Percentiles rank a stretch among this genome's conserved stretches.
These are phyloP conservation scores for Prunus dulcis DNA, from an alignment of 306 rosid genomes.

Conservation along the genomic window DNA sequence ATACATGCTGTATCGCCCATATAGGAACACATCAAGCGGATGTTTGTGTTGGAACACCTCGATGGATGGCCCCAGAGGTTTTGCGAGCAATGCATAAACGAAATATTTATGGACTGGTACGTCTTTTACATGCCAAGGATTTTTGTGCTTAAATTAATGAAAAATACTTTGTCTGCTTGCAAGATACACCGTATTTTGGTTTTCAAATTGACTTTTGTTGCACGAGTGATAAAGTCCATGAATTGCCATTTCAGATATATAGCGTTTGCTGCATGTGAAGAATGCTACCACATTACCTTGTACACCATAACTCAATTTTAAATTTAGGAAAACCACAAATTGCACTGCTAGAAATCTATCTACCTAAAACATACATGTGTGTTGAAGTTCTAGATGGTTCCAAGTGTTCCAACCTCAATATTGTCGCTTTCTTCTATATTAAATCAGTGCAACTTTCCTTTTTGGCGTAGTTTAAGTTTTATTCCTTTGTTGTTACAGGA, in stretches of 20 bases:
- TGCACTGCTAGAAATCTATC: not conserved
- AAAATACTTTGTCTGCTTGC: too few relatives aligned
- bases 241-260: not conserved
- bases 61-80: constrained; percentile 99
- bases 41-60: constrained; percentile 92
- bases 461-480: not conserved
- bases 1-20: constrained; percentile 86
- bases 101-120: constrained; percentile 73
- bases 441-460: not conserved
- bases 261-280: not conserved
- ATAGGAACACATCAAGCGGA: constrained; percentile 72
- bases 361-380: not conserved
- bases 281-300: not conserved
- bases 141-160: too few relatives aligned
- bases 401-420: not conserved
- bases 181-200: too few relatives aligned
- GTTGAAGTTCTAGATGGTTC: not conserved
- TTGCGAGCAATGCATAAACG: constrained; percentile 68
- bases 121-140: constrained; percentile 6
- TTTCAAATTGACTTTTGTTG: not conserved
- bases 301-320: not conserved
- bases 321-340: not conserved
- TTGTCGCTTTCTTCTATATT: not conserved
- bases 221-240: too few relatives aligned
- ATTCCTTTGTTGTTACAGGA: constrained; percentile 52